phyloP scores from a whole-genome alignment of 2,329 filamentous ascomycete species.

The Trichophaea hybrida region DNA sequence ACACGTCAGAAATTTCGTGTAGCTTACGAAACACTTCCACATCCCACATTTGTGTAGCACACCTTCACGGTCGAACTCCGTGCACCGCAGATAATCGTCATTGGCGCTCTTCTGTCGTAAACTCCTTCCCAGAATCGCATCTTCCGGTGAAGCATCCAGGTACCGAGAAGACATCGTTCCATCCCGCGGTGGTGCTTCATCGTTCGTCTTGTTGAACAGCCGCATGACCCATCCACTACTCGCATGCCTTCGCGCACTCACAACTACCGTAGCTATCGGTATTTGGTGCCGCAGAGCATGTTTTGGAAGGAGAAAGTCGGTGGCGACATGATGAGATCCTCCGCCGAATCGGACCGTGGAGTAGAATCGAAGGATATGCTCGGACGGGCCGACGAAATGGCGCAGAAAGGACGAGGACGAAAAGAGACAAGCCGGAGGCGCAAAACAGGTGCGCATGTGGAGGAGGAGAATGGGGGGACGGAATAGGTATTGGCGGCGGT shows the following conservation, averaged over 20 bases:
- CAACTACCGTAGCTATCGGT: not conserved
- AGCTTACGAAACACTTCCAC: not conserved
- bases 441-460: conserved; percentile 3
- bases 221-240: conserved; percentile 11
- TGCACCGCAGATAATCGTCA: conserved; percentile 52
- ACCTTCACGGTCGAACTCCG: conserved; percentile 84
- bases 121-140: conserved; percentile 23
- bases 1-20: conserved; percentile 1
- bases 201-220: conserved; percentile 28
- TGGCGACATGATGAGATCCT: not conserved
- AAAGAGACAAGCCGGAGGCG: not conserved
- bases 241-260: conserved; percentile 8
- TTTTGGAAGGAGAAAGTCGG: not conserved
- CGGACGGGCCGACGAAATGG: not conserved
- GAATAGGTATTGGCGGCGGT: not conserved
- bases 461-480: not conserved
- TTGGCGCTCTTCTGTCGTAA: conserved; percentile 24
- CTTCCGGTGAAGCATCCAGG: conserved; percentile 20
- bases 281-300: not conserved
- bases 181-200: conserved; percentile 11
- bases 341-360: not conserved
- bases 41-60: conserved; percentile 6
- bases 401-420: not conserved
- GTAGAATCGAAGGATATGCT: not conserved
- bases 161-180: conserved; percentile 20